These are phyloP conservation scores for Trypanosoma scelopori DNA, from an alignment of 208 protist genomes.

Conservation along the genomic window DNA sequence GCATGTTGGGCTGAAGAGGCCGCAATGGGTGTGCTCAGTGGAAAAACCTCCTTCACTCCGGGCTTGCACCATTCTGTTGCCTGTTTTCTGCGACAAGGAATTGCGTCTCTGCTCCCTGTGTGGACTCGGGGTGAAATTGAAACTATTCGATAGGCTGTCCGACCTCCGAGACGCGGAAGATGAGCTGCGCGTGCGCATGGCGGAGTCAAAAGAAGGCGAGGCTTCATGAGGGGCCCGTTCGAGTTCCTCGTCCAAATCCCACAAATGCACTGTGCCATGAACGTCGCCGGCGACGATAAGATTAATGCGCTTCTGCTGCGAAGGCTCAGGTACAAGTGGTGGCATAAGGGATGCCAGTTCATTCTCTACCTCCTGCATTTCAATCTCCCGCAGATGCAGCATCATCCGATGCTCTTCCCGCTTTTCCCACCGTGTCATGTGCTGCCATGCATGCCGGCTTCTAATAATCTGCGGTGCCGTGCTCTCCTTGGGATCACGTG, in stretches of 20 bases:
- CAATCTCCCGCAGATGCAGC: constrained; percentile 58
- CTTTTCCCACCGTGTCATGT: constrained; percentile 66
- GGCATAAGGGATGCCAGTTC: constrained; percentile 73
- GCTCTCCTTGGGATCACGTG: constrained; percentile 33
- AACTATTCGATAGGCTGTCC: background rate
- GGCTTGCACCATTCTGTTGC: background rate
- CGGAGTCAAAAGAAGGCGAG: background rate
- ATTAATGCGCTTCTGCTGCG: constrained; percentile 72
- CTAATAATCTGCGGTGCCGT: constrained; percentile 34
- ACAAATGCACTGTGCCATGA: constrained; percentile 77
- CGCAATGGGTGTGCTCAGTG: background rate
- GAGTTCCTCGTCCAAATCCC: constrained; percentile 88
- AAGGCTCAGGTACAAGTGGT: constrained; percentile 55
- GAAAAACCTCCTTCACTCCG: background rate
- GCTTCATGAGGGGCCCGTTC: background rate
- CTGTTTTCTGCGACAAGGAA: background rate
- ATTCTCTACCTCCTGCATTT: constrained; percentile 79
- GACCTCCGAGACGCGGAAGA: background rate
- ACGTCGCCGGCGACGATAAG: constrained; percentile 78
- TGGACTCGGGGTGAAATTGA: constrained; percentile 5
- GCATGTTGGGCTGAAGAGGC: too few relatives aligned
- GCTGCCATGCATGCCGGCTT: constrained; percentile 39
- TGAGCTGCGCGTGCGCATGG: background rate
- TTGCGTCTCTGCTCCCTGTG: background rate
- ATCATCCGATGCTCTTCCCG: constrained; percentile 69